Evolutionary conservation across 129 eudicot genomes (phyloP), one percentile per base, ranked within the genome.

Genomic region (Artemisia annua): DNA sequence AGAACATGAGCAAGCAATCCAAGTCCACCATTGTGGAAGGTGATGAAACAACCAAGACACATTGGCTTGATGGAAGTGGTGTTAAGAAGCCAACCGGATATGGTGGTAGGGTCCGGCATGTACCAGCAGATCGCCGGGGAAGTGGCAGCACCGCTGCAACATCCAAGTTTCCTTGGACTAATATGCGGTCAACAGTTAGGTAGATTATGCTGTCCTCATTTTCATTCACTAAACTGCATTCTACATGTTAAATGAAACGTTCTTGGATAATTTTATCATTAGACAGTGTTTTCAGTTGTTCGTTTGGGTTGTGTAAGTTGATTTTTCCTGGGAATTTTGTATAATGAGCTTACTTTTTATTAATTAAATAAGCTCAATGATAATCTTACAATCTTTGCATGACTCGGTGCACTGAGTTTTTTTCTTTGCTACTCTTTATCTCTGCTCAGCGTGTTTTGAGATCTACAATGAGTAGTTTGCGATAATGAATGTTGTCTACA

Each of bases 91-190:
- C 57, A 12, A 71, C 63, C 0, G 78, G 86, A 11, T 76, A 80
- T n/a, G 74, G 70, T 5, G 80, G 83, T 43, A 78, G 58, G 77
- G 59, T 17, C 18, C 46, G 76, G 57, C 81, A 70, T 17, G 75
- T 58, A 7, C 58, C 49, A 50, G 15, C 22, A 11, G 67, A 63
- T 15, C 71, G 20, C 16, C 64, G 67, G 24, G 22, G 43, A 18
- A 56, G 77, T 20, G 22, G 22, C 22, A 20, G 22, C 35, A 77
- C 69, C 55, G 2, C n/a, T 48, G 43, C 60, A 4, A 79, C 82
- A 15, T 67, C 82, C 15, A 90, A 83, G 86, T 90, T 90, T 71
- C 98, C 96, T 0, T 89, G 98, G 98, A 87, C 87, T 79, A 82
- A 77, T 63, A 87, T 93, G 96, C 78, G 75, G 71, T 39, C 22